Evolutionary conservation across 164 flowering plant species (phyloP).

Genomic region (Chimonanthus salicifolius): DNA sequence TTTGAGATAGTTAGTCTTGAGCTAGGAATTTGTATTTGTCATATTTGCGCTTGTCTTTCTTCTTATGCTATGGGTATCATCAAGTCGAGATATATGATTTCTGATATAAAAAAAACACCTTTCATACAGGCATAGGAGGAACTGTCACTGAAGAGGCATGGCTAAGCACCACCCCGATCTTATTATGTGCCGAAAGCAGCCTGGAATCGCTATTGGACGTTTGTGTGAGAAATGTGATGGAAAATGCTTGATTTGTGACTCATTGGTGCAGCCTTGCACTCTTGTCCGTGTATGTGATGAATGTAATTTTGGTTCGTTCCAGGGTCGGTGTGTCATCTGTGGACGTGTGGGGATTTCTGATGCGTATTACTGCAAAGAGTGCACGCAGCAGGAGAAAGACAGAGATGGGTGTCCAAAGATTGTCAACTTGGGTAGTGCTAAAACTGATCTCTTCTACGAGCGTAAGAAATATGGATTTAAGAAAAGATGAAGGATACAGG

Average conservation of each 20-base stretch:
- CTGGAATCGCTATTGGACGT: slow-evolving; percentile 65
- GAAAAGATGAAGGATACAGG: slow-evolving; percentile 41
- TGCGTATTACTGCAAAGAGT: slow-evolving; percentile 86
- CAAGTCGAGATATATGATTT: too few species aligned
- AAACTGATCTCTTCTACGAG: slow-evolving; percentile 78
- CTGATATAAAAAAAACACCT: too few species aligned
- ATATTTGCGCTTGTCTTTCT: too few species aligned
- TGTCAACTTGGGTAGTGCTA: slow-evolving; percentile 82
- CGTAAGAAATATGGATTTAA: slow-evolving; percentile 85
- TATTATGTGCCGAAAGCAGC: slow-evolving; percentile 73
- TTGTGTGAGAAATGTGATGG: slow-evolving; percentile 62
- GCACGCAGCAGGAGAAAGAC: slow-evolving; percentile 85
- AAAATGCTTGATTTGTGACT: slow-evolving; percentile 69
- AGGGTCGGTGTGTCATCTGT: slow-evolving; percentile 74
- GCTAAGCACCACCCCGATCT: slow-evolving; percentile 77
- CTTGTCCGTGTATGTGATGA: slow-evolving; percentile 80
- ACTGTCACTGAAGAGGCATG: slow-evolving; percentile 27
- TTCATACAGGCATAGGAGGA: too few species aligned
- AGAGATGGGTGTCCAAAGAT: slow-evolving; percentile 82
- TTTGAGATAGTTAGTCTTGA: too few species aligned
- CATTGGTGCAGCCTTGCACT: slow-evolving; percentile 64
- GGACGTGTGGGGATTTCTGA: slow-evolving; percentile 91
- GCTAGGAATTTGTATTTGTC: too few species aligned
- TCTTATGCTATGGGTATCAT: too few species aligned
- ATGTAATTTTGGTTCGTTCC: slow-evolving; percentile 88